Evolutionary conservation across 371 early-diverging fungal species (phyloP).

Genomic region (Dichotomocladium elegans): DNA sequence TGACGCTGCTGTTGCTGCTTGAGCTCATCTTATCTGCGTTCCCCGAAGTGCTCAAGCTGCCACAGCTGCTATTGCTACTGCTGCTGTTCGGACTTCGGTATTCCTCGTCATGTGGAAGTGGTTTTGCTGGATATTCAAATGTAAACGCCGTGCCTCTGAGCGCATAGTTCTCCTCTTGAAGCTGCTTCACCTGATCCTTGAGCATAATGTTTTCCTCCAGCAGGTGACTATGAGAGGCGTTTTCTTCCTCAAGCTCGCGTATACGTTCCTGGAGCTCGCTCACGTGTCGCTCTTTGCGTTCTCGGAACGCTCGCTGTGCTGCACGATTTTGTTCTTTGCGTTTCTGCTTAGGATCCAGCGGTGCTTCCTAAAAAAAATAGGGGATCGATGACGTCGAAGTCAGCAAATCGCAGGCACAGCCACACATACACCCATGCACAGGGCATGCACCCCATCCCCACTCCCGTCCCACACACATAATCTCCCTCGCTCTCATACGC

Average conservation of each 20-base stretch:
- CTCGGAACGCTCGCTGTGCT: constrained; percentile 76
- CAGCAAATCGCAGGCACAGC: no score
- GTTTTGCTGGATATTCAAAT: constrained; percentile 32
- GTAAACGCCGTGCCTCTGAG: constrained; percentile 41
- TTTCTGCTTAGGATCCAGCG: constrained; percentile 51
- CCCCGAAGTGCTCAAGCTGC: neutral
- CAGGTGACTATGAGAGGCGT: constrained; percentile 3
- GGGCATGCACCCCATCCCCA: no score
- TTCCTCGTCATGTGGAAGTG: constrained; percentile 3
- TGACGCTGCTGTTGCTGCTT: constrained; percentile 1
- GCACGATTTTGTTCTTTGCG: constrained; percentile 78
- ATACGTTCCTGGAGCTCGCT: constrained; percentile 61
- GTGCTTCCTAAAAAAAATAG: constrained; percentile 7
- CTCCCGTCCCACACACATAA: no score
- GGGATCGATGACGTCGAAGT: no score
- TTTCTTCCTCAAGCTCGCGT: constrained; percentile 52
- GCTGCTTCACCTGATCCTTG: constrained; percentile 24
- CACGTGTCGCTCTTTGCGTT: constrained; percentile 70
- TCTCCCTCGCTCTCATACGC: no score
- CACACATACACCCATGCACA: no score
- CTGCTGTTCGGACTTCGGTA: neutral
- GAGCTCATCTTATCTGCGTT: neutral
- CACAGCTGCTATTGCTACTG: neutral
- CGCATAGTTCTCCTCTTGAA: constrained; percentile 41
- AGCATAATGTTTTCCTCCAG: constrained; percentile 28